Evolutionary conservation across 129 eudicot species (phyloP).

Genomic region (Arctium lappa): DNA sequence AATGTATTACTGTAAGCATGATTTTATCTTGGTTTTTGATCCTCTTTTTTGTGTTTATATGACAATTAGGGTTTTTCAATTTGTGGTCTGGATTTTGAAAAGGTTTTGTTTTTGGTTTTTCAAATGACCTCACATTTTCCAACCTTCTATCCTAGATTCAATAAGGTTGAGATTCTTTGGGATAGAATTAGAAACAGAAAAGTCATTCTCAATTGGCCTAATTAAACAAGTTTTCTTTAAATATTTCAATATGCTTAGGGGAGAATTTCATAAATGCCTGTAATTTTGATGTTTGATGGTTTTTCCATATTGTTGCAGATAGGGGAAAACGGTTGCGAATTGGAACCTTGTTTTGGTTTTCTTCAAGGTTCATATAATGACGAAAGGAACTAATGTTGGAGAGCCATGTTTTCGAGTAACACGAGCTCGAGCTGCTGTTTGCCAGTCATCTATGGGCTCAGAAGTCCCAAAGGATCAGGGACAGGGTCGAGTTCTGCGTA

Average conservation of each 20-base stretch:
- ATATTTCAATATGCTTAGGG: background rate
- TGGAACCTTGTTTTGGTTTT: slow-evolving; percentile 26
- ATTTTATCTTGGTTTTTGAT: slow-evolving; percentile 8
- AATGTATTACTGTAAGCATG: background rate
- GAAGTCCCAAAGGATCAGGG: slow-evolving; percentile 39
- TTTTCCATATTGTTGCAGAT: slow-evolving; percentile 28
- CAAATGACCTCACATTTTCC: too few relatives aligned
- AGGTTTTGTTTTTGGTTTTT: background rate
- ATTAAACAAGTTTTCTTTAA: background rate
- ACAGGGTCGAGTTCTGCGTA: slow-evolving; percentile 21
- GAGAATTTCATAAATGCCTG: background rate
- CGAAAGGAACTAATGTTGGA: slow-evolving; percentile 21
- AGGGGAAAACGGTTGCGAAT: slow-evolving; percentile 15
- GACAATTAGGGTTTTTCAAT: slow-evolving; percentile 21
- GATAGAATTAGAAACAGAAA: background rate
- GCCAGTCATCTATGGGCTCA: slow-evolving; percentile 25
- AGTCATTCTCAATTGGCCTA: background rate
- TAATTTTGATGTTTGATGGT: slow-evolving; percentile 6
- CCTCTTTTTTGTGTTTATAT: background rate
- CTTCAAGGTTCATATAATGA: slow-evolving; percentile 29
- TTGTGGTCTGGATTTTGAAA: slow-evolving; percentile 1
- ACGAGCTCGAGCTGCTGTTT: slow-evolving; percentile 61
- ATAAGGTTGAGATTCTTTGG: background rate
- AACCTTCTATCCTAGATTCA: background rate
- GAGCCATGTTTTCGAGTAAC: slow-evolving; percentile 54